A percentile compares a stretch with the other conserved stretches of the same genome.
phyloP scores from a whole-genome alignment of 1,284 basidiomycete species.

The Paramarasmius palmivorus region DNA sequence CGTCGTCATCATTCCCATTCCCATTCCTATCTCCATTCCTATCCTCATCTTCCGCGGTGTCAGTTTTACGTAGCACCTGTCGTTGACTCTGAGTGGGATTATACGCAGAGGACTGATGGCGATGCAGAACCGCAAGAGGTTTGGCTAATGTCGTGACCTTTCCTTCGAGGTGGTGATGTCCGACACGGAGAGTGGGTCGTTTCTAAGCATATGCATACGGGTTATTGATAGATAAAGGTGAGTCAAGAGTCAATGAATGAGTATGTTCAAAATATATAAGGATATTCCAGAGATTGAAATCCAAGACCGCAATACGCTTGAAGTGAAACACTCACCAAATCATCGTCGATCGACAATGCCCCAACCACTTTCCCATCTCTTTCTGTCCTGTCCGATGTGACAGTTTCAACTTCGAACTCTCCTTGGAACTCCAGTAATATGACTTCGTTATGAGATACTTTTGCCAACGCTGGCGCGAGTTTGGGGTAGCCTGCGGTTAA shows the following conservation, averaged over 20 bases:
- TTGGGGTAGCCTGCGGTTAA: constrained; percentile 26
- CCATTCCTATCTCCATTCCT: constrained; percentile 7
- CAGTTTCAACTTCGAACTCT: constrained; percentile 61
- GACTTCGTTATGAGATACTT: constrained; percentile 67
- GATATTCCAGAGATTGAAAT: not conserved
- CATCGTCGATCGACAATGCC: constrained; percentile 53
- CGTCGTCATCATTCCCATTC: constrained; percentile 12
- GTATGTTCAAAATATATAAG: too few species aligned
- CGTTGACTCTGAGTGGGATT: not conserved
- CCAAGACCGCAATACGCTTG: not conserved
- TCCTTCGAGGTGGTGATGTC: constrained; percentile 89
- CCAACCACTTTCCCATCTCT: constrained; percentile 66
- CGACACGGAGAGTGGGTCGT: constrained; percentile 79
- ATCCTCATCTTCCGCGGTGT: not conserved
- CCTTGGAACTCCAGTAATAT: constrained; percentile 80
- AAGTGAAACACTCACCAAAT: constrained; percentile 35
- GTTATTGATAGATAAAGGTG: not conserved
- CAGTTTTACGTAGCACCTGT: not conserved
- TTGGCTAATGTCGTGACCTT: constrained; percentile 77
- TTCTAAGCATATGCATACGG: constrained; percentile 41
- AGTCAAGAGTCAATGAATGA: too few species aligned
- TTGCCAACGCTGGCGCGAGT: constrained; percentile 59
- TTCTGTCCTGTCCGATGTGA: constrained; percentile 32
- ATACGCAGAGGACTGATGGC: not conserved
- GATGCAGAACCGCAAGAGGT: constrained; percentile 51